phyloP scores from a whole-genome alignment of 768 basidiomycete genomes.

The Lactarius hengduanensis region DNA sequence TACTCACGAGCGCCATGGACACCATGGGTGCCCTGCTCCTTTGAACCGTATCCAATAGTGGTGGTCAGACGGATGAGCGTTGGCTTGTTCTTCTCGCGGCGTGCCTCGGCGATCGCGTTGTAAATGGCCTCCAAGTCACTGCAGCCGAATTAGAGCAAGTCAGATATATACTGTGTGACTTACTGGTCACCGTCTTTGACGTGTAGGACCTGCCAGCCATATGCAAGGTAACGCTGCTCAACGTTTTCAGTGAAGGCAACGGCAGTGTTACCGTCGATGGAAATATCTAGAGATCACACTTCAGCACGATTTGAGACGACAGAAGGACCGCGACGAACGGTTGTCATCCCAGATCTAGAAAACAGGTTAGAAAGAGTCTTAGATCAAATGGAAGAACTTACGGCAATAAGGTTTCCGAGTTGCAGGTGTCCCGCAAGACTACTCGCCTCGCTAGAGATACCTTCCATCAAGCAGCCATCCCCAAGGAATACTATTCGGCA shows the following conservation, averaged over 20 bases:
- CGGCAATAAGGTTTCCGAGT: constrained; percentile 89
- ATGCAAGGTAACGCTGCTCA: constrained; percentile 80
- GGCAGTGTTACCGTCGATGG: constrained; percentile 92
- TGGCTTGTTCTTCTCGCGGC: constrained; percentile 75
- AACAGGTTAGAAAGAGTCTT: constrained; percentile 25
- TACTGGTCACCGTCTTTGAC: constrained; percentile 80
- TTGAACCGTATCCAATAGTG: constrained; percentile 93
- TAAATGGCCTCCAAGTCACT: constrained; percentile 79
- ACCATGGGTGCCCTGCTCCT: constrained; percentile 89
- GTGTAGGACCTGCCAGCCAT: constrained; percentile 92
- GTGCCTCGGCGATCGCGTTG: constrained; percentile 75
- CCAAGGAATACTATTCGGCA: constrained; percentile 73
- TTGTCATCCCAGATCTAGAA: constrained; percentile 91
- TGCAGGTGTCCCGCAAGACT: constrained; percentile 93
- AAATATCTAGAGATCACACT: constrained; percentile 64
- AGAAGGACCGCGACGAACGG: constrained; percentile 49
- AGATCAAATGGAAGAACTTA: constrained; percentile 42
- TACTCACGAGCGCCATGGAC: constrained; percentile 90
- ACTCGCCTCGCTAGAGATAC: constrained; percentile 89
- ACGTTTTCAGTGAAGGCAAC: constrained; percentile 95
- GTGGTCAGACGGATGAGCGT: constrained; percentile 84
- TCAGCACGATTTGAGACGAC: constrained; percentile 18
- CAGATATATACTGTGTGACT: neutral
- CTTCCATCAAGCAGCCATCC: constrained; percentile 97
- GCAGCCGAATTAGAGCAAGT: constrained; percentile 20